A percentile compares a stretch with the other conserved stretches of the same genome.
Evolutionary conservation across 352 stramenopile species (phyloP).

Genomic region (Pythium sp.): DNA sequence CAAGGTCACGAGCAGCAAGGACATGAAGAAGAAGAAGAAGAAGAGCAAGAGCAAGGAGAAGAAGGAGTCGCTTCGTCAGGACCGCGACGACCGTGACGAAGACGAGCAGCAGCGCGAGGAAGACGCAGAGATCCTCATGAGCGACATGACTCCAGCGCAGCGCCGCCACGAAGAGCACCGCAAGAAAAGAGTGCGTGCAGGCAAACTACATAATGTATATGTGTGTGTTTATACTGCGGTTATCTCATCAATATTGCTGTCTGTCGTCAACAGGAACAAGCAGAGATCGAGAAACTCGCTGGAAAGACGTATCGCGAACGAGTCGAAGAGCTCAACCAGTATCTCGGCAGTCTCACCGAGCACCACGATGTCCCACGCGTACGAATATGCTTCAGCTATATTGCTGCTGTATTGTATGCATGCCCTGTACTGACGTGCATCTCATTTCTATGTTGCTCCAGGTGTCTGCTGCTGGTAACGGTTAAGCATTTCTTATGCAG

Average conservation of each 20-base stretch:
- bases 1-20: slow-evolving; percentile 50
- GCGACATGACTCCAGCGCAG: slow-evolving; percentile 72
- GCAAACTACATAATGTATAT: neutral
- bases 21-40: slow-evolving; percentile 50
- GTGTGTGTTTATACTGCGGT: neutral
- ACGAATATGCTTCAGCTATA: slow-evolving; percentile 15
- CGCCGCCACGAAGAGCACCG: slow-evolving; percentile 74
- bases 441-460: slow-evolving; percentile 16
- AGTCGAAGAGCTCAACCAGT: slow-evolving; percentile 97
- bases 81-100: slow-evolving; percentile 1
- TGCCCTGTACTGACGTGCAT: neutral
- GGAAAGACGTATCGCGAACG: slow-evolving; percentile 89
- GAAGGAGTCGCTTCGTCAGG: slow-evolving; percentile 30
- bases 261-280: slow-evolving; percentile 56
- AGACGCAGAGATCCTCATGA: slow-evolving; percentile 29
- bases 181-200: slow-evolving; percentile 67
- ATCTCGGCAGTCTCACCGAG: slow-evolving; percentile 94
- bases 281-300: slow-evolving; percentile 82
- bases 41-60: slow-evolving; percentile 43
- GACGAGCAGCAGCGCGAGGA: slow-evolving; percentile 6
- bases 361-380: slow-evolving; percentile 98
- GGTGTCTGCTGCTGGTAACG: slow-evolving; percentile 89
- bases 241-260: neutral
- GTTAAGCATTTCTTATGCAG: slow-evolving; percentile 37
- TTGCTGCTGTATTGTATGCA: neutral